These are phyloP conservation scores for Hordeum pubiflorum DNA, from an alignment of 202 grass and related monocot genomes.

Conservation along the genomic window DNA sequence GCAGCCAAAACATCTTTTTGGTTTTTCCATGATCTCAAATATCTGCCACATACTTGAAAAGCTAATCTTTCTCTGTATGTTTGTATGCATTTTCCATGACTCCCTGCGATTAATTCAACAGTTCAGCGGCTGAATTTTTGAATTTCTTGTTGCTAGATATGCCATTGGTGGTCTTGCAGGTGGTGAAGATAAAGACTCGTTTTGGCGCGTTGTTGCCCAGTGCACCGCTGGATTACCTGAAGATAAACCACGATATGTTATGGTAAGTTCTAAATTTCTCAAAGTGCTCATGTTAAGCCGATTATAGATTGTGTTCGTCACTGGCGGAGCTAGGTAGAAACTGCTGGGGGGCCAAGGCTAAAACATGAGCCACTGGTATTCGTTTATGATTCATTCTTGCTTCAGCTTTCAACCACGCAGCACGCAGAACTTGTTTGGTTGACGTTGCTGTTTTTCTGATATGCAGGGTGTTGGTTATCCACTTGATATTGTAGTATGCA, in stretches of 20 bases:
- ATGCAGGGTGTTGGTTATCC: conserved; percentile 96
- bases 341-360: too few species aligned
- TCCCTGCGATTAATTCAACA: neutral
- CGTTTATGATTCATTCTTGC: neutral
- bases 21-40: neutral
- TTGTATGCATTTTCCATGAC: neutral
- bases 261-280: conserved; percentile 43
- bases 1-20: neutral
- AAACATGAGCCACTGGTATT: too few species aligned
- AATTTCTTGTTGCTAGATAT: conserved; percentile 52
- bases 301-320: neutral
- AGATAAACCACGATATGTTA: conserved; percentile 96
- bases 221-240: conserved; percentile 88
- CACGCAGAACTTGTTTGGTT: neutral
- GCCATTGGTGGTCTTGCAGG: conserved; percentile 93
- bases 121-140: conserved; percentile 5
- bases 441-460: conserved; percentile 19
- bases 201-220: conserved; percentile 91
- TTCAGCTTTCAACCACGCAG: neutral
- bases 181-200: conserved; percentile 97
- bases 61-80: neutral
- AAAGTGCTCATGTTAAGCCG: neutral
- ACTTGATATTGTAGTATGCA: conserved; percentile 96
- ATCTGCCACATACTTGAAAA: conserved; percentile 17
- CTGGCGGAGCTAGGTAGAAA: too few species aligned